A percentile compares a stretch with the other conserved stretches of the same genome.
phyloP scores from a whole-genome alignment of 1,139 yeast species.

The Saccharomyces hybrid region DNA sequence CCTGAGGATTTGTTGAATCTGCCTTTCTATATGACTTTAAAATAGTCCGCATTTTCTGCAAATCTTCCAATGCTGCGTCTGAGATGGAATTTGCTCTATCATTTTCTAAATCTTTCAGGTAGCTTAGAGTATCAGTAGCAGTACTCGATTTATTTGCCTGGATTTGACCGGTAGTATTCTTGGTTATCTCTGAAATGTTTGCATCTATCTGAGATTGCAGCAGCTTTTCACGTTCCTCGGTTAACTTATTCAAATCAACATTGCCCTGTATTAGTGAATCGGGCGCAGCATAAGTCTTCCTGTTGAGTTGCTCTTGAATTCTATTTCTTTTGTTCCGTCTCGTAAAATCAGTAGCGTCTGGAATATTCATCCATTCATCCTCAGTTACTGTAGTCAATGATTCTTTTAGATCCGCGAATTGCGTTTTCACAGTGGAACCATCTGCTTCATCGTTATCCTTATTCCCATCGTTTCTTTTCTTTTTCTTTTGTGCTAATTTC shows the following conservation, averaged over 20 bases:
- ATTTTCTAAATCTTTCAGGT: conserved; percentile 34
- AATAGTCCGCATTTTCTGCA: conserved; percentile 51
- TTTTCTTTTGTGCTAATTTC: conserved; percentile 38
- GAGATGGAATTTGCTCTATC: not conserved
- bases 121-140: conserved; percentile 34
- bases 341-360: conserved; percentile 87
- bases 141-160: not conserved
- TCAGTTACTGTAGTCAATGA: conserved; percentile 51
- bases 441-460: conserved; percentile 13
- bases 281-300: conserved; percentile 76
- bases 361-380: conserved; percentile 74
- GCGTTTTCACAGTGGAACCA: conserved; percentile 31
- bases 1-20: conserved; percentile 65
- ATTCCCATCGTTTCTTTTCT: conserved; percentile 21
- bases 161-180: not conserved
- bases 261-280: conserved; percentile 46
- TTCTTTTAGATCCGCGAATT: conserved; percentile 56
- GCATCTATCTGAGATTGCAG: conserved; percentile 35
- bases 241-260: conserved; percentile 32
- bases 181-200: conserved; percentile 17
- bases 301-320: conserved; percentile 52
- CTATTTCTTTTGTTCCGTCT: conserved; percentile 67
- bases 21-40: conserved; percentile 61
- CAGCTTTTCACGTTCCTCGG: conserved; percentile 33
- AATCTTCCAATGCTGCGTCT: conserved; percentile 35